These are phyloP conservation scores for Gnaphalium uliginosum DNA, from an alignment of 129 eudicot genomes.

Conservation along the genomic window DNA sequence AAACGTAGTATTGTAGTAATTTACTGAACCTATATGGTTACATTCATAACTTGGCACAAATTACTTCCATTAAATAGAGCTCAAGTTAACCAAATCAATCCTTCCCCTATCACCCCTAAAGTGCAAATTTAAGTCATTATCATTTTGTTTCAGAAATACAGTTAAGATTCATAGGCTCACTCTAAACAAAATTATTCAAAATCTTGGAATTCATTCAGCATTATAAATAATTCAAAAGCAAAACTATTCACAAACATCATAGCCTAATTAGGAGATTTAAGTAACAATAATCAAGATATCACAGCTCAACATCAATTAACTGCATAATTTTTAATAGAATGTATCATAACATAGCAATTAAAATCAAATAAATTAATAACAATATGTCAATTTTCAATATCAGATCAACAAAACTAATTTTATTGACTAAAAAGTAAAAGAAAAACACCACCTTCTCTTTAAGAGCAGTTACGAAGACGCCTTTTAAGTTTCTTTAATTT, in stretches of 20 bases:
- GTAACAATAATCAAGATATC: neutral
- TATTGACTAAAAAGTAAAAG: neutral
- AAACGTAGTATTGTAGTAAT: neutral
- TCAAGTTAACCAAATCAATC: neutral
- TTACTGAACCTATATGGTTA: neutral
- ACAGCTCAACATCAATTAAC: neutral
- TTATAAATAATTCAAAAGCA: neutral
- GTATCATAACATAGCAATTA: slow-evolving; percentile 16
- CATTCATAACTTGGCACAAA: neutral
- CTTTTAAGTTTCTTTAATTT: slow-evolving; percentile 83
- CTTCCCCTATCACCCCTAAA: neutral
- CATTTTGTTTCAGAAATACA: neutral
- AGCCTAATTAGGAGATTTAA: neutral
- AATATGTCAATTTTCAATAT: slow-evolving; percentile 5
- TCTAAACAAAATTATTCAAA: neutral
- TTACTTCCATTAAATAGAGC: neutral
- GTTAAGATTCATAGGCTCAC: neutral
- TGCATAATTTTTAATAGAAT: slow-evolving; percentile 13
- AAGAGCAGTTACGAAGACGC: slow-evolving; percentile 53
- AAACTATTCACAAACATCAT: neutral
- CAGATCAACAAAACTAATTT: slow-evolving; percentile 4
- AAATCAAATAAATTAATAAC: neutral
- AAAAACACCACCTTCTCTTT: neutral
- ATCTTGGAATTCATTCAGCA: neutral
- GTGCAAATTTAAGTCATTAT: neutral